Conservation (phyloP, 306 rosid genomes). For the Hippophae tibetana region DNA sequence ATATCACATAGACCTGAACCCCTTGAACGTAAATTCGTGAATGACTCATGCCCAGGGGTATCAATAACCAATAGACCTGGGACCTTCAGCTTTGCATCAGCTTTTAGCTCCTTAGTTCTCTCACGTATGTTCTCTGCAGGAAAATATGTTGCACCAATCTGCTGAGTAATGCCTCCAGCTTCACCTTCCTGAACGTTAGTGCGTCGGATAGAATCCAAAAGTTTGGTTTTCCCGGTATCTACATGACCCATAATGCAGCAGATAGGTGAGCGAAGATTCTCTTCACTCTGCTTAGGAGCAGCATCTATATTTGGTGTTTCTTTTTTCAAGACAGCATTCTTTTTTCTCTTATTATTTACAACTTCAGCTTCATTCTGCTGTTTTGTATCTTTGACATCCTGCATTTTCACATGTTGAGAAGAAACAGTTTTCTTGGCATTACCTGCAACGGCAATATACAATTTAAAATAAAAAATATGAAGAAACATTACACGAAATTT, state of each 20-base stretch:
- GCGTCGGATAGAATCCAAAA: constrained; percentile 73
- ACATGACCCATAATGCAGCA: constrained; percentile 99
- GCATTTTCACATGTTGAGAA: constrained; percentile 26
- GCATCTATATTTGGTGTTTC: constrained; percentile 22
- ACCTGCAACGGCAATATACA: constrained; percentile 10
- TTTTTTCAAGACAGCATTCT: constrained; percentile 19
- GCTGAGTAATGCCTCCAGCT: constrained; percentile 98
- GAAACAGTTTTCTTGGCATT: constrained; percentile 31
- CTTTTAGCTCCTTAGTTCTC: constrained; percentile 86
- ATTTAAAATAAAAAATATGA: constrained; percentile 6
- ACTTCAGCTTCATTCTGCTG: constrained; percentile 25
- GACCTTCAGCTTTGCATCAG: constrained; percentile 89
- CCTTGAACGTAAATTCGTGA: constrained; percentile 78
- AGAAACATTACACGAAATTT: constrained; percentile 5
- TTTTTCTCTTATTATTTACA: constrained; percentile 32
- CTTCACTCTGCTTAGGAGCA: constrained; percentile 41
- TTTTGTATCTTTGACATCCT: constrained; percentile 31
- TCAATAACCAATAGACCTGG: constrained; percentile 90
- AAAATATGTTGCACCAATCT: constrained; percentile 95
- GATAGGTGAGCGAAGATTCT: constrained; percentile 87
- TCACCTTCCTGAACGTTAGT: constrained; percentile 98
- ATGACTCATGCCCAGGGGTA: constrained; percentile 95
- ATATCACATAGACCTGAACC: constrained; percentile 96
- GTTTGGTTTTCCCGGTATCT: constrained; percentile 91
- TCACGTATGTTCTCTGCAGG: constrained; percentile 92